Evolutionary conservation across 2,329 filamentous ascomycete genomes (phyloP).

Genomic region (Hymenoscyphus fructigenus): DNA sequence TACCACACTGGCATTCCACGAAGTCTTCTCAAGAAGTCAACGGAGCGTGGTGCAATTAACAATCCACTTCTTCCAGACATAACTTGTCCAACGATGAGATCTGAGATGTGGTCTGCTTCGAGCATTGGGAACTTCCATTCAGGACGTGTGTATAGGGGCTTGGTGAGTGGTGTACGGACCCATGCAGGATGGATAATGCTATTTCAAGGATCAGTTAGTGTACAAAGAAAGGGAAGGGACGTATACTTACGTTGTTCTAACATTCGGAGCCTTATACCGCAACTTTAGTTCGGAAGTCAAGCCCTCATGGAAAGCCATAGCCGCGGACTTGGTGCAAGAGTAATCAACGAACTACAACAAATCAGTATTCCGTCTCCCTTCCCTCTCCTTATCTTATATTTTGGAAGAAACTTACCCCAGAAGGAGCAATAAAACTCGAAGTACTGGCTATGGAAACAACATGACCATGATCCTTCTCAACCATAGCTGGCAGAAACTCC

Average conservation of each 20-base stretch:
- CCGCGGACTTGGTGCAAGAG: conserved; percentile 63
- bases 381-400: background rate
- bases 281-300: conserved; percentile 57
- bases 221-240: too few species aligned
- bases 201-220: background rate
- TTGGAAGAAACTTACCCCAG: background rate
- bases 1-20: conserved; percentile 1
- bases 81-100: conserved; percentile 61
- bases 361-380: background rate
- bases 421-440: conserved; percentile 58
- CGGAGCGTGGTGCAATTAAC: conserved; percentile 48
- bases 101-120: conserved; percentile 61
- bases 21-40: background rate
- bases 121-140: conserved; percentile 54
- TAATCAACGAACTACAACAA: conserved; percentile 67
- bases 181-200: conserved; percentile 61
- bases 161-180: conserved; percentile 59
- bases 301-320: conserved; percentile 67
- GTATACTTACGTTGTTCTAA: conserved; percentile 56
- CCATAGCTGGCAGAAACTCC: conserved; percentile 67
- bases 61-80: conserved; percentile 56
- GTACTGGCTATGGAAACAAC: conserved; percentile 67
- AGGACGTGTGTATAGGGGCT: conserved; percentile 51
- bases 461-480: conserved; percentile 66
- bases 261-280: conserved; percentile 59